A percentile compares a stretch with the other conserved stretches of the same genome.
Conservation (phyloP, 2,329 filamentous ascomycete species). For the Cercospora berteroae region DNA sequence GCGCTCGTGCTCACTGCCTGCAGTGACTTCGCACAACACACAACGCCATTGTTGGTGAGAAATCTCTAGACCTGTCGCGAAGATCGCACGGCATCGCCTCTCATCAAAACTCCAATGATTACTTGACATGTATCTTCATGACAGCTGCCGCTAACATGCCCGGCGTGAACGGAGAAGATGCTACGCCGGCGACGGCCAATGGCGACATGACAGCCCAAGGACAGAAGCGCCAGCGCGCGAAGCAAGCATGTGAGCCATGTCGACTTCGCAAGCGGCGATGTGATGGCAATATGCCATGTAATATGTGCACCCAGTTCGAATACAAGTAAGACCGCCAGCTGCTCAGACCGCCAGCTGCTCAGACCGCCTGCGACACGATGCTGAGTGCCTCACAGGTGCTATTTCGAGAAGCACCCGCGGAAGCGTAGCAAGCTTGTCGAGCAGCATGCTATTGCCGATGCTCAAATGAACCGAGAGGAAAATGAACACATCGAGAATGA, state of each 20-base stretch:
- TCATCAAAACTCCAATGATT: not conserved
- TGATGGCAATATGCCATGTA: slow-evolving; percentile 54
- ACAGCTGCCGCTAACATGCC: not conserved
- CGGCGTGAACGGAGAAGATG: slow-evolving; percentile 1
- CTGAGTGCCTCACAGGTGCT: slow-evolving; percentile 13
- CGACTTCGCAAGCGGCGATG: slow-evolving; percentile 58
- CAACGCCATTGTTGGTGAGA: not conserved
- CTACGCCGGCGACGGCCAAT: not conserved
- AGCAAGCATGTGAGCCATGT: slow-evolving; percentile 47
- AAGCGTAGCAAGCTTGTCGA: slow-evolving; percentile 38
- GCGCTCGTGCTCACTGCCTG: not conserved
- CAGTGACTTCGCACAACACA: not conserved
- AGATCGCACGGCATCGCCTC: not conserved
- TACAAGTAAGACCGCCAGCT: slow-evolving; percentile 46
- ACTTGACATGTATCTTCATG: not conserved
- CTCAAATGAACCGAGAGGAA: slow-evolving; percentile 17
- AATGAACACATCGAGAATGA: slow-evolving; percentile 22
- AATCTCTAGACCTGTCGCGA: not conserved
- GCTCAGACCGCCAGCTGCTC: slow-evolving; percentile 51
- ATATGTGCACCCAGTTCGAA: slow-evolving; percentile 54
- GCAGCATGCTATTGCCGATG: slow-evolving; percentile 29
- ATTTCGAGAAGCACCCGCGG: slow-evolving; percentile 37
- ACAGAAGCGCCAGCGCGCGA: slow-evolving; percentile 37
- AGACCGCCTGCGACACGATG: not conserved
- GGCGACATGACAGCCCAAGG: slow-evolving; percentile 12